Conservation (phyloP, 345 rosid species). For the Angophora floribunda region DNA sequence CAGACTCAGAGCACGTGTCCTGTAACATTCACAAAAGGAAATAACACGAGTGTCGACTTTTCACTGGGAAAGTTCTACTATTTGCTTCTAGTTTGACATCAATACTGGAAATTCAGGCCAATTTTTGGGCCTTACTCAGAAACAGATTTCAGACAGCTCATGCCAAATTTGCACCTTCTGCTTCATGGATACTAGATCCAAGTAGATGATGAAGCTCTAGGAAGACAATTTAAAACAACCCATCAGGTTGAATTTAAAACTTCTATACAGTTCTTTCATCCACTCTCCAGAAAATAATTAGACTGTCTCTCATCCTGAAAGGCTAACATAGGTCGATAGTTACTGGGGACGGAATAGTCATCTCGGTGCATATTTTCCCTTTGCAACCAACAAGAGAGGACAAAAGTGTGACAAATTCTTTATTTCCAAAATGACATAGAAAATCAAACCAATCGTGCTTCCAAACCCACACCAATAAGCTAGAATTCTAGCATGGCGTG, state of each 20-base stretch:
- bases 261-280: background rate
- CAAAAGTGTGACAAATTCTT: background rate
- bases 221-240: background rate
- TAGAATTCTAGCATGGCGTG: background rate
- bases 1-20: background rate
- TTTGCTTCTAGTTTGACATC: background rate
- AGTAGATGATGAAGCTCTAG: background rate
- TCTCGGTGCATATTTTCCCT: background rate
- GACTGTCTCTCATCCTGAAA: background rate
- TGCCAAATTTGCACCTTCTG: background rate
- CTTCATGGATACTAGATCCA: background rate
- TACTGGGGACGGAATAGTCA: background rate
- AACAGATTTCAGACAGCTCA: background rate
- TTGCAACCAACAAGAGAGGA: background rate
- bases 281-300: background rate
- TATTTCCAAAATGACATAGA: background rate
- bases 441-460: background rate
- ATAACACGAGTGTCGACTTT: background rate
- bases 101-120: background rate
- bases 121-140: background rate
- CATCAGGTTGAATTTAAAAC: background rate
- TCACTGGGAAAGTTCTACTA: background rate
- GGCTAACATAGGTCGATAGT: background rate
- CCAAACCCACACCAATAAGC: background rate
- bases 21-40: background rate